Conservation (phyloP, 2,329 filamentous ascomycete species). For the Zymoseptoria ardabiliae region DNA sequence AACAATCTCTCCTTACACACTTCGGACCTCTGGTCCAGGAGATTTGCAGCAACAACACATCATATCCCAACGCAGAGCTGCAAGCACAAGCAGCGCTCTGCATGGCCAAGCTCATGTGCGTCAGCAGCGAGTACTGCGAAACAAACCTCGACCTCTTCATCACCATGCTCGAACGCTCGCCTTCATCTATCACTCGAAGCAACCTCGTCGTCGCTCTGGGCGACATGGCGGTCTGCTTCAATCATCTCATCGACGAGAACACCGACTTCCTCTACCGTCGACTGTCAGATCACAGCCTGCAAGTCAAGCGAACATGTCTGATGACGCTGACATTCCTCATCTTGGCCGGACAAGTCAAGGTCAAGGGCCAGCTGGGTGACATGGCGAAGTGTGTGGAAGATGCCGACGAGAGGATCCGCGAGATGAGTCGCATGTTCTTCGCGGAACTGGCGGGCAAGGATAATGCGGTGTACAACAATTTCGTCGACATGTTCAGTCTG, state of each 20-base stretch:
- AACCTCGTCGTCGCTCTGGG: conserved; percentile 96
- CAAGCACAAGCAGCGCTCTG: conserved; percentile 92
- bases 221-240: conserved; percentile 99
- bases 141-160: conserved; percentile 86
- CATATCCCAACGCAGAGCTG: conserved; percentile 79
- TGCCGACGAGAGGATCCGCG: conserved; percentile 86
- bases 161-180: conserved; percentile 92
- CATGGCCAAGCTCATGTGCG: conserved; percentile 97
- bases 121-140: conserved; percentile 94
- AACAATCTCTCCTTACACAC: conserved; percentile 74
- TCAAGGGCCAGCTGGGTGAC: conserved; percentile 95
- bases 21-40: conserved; percentile 90
- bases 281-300: conserved; percentile 77
- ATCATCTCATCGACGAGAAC: conserved; percentile 97
- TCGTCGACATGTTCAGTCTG: conserved; percentile 97
- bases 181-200: conserved; percentile 84
- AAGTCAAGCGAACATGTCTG: conserved; percentile 91
- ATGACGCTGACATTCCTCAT: conserved; percentile 99
- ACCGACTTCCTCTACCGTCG: conserved; percentile 95
- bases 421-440: conserved; percentile 96
- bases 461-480: conserved; percentile 98
- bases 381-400: conserved; percentile 99
- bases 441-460: conserved; percentile 95
- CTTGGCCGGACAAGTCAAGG: conserved; percentile 94
- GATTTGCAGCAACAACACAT: conserved; percentile 89